Conservation (phyloP, 2,329 filamentous ascomycete genomes). For the Byssochlamys sp. region DNA sequence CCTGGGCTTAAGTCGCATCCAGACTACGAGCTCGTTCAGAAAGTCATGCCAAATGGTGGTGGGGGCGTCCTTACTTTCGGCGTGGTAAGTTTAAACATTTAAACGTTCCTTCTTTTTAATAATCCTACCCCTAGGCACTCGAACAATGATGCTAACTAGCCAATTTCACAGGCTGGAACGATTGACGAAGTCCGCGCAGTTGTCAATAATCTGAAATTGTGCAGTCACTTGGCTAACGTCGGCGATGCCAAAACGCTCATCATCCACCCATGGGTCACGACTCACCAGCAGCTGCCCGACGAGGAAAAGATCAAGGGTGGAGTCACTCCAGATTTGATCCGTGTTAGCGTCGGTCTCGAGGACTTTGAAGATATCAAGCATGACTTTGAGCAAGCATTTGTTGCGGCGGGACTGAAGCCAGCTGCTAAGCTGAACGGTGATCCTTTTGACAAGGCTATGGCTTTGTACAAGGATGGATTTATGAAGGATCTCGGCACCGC, state of each 20-base stretch:
- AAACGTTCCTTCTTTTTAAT: too few species aligned
- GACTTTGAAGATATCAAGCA: slow-evolving; percentile 89
- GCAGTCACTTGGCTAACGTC: slow-evolving; percentile 73
- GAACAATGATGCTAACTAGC: too few species aligned
- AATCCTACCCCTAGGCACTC: too few species aligned
- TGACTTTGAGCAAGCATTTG: slow-evolving; percentile 67
- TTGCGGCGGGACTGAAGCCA: too few species aligned
- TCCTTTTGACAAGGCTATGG: too few species aligned
- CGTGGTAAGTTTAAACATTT: slow-evolving; percentile 77
- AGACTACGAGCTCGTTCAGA: slow-evolving; percentile 66
- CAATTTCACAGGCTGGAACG: too few species aligned
- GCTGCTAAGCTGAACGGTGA: too few species aligned
- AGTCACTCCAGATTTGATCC: slow-evolving; percentile 74
- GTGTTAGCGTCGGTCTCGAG: slow-evolving; percentile 82
- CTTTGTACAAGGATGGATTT: too few species aligned
- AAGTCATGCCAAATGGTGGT: slow-evolving; percentile 69
- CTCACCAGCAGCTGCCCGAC: slow-evolving; percentile 74
- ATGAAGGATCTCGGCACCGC: too few species aligned
- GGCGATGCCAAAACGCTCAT: slow-evolving; percentile 83
- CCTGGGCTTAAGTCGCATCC: slow-evolving; percentile 69
- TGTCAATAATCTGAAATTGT: slow-evolving; percentile 74
- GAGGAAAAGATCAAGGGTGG: slow-evolving; percentile 67
- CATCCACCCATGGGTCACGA: slow-evolving; percentile 83
- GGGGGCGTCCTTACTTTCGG: slow-evolving; percentile 83
- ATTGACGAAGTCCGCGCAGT: slow-evolving; percentile 29